phyloP scores from a whole-genome alignment of 495 filamentous ascomycete genomes.

The Talaromyces liani region DNA sequence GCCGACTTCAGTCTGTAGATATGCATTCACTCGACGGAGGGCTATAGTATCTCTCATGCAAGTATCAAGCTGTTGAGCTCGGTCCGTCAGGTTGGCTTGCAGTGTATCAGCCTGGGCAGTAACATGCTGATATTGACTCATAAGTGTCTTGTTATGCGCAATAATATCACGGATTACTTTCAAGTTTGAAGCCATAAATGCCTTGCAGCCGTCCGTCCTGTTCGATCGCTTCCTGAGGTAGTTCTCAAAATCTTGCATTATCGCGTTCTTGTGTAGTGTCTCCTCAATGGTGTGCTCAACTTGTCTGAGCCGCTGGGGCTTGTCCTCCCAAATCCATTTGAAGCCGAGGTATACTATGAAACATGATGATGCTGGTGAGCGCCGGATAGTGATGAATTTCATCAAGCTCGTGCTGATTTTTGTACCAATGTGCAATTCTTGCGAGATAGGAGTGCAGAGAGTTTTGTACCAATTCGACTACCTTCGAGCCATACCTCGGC shows the following conservation, averaged over 20 bases:
- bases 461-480: not conserved
- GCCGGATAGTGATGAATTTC: not conserved
- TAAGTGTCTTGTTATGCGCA: not conserved
- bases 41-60: not conserved
- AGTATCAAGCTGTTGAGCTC: not conserved
- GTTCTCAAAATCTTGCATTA: not conserved
- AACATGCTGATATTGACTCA: not conserved
- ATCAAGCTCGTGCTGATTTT: not conserved
- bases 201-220: not conserved
- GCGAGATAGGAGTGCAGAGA: not conserved
- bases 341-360: not conserved
- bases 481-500: not conserved
- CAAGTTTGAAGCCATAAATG: not conserved
- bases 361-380: not conserved
- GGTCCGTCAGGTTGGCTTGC: not conserved
- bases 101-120: not conserved
- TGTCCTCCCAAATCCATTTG: not conserved
- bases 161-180: not conserved
- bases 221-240: not conserved
- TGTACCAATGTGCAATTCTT: not conserved
- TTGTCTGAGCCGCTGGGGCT: not conserved
- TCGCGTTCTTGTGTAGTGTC: constrained; percentile 1
- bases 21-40: not conserved
- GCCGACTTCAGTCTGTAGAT: not conserved
- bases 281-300: constrained; percentile 2